Evolutionary conservation across 1,284 basidiomycete genomes (phyloP).

Genomic region (Microstroma glucosiphilum): DNA sequence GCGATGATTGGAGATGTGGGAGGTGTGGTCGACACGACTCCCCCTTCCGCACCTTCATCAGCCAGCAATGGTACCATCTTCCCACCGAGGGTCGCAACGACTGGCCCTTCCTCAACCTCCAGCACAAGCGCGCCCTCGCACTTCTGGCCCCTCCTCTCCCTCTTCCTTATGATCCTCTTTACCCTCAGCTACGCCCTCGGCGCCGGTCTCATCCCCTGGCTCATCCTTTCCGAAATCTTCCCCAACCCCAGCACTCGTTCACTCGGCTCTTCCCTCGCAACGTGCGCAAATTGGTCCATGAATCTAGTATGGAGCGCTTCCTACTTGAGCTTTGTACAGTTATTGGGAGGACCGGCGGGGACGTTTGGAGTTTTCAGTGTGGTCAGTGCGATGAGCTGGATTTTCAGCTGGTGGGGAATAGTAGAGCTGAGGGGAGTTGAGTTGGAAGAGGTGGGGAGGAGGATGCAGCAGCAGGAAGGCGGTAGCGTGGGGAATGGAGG

Average conservation of each 20-base stretch:
- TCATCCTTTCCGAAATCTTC: slow-evolving; percentile 38
- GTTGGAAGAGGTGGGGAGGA: slow-evolving; percentile 4
- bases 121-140: neutral
- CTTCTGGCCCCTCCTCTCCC: slow-evolving; percentile 27
- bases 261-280: slow-evolving; percentile 29
- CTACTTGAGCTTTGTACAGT: slow-evolving; percentile 18
- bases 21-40: slow-evolving; percentile 6
- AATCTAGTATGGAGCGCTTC: slow-evolving; percentile 15
- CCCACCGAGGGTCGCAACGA: no score
- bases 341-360: neutral
- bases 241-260: slow-evolving; percentile 22
- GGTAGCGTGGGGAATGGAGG: neutral
- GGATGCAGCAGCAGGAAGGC: neutral
- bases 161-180: slow-evolving; percentile 26
- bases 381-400: neutral
- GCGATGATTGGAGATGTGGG: slow-evolving; percentile 21
- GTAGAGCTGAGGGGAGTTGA: neutral
- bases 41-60: neutral
- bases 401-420: neutral
- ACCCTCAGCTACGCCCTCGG: slow-evolving; percentile 33
- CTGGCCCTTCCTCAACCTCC: no score
- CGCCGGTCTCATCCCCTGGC: slow-evolving; percentile 39
- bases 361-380: neutral
- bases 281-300: slow-evolving; percentile 24
- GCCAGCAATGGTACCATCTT: neutral